These are phyloP conservation scores for Bathelium albidoporum DNA, from an alignment of 495 filamentous ascomycete genomes.

Conservation along the genomic window DNA sequence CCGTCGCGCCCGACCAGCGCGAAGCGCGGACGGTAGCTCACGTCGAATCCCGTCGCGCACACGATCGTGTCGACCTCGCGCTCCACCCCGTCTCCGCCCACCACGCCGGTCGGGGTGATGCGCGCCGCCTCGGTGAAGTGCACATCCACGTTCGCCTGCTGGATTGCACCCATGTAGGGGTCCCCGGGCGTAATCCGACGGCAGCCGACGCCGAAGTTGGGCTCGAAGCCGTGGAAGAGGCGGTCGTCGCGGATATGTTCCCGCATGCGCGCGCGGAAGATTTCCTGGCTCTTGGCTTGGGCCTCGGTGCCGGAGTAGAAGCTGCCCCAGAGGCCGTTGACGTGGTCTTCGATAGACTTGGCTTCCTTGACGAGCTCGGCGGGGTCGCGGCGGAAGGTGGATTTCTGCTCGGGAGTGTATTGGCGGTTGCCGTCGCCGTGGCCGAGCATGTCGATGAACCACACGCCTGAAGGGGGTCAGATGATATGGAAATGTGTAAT, in stretches of 20 bases:
- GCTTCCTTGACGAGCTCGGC: conserved; percentile 27
- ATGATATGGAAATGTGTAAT: no score
- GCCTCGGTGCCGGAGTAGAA: conserved; percentile 28
- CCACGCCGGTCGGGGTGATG: conserved; percentile 26
- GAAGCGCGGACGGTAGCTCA: conserved; percentile 28
- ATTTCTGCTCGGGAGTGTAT: conserved; percentile 27
- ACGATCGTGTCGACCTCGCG: conserved; percentile 29
- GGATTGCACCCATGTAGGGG: conserved; percentile 30
- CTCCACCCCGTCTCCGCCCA: conserved; percentile 28
- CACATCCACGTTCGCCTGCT: conserved; percentile 30
- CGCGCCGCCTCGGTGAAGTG: conserved; percentile 26
- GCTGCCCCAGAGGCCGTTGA: conserved; percentile 31
- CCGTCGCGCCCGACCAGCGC: conserved; percentile 27
- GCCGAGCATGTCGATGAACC: conserved; percentile 30
- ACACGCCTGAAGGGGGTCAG: conserved; percentile 21
- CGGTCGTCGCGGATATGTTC: conserved; percentile 34
- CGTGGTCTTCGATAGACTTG: conserved; percentile 32
- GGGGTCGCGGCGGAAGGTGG: conserved; percentile 27
- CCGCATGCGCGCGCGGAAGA: conserved; percentile 28
- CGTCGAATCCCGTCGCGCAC: conserved; percentile 33
- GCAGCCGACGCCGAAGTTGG: conserved; percentile 29
- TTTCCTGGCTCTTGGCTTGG: conserved; percentile 24
- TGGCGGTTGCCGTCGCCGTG: conserved; percentile 25
- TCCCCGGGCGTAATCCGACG: conserved; percentile 30
- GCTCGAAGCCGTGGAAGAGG: conserved; percentile 32